Conservation (phyloP, 371 early-diverging fungal genomes). For the Rhizomucor miehei region DNA sequence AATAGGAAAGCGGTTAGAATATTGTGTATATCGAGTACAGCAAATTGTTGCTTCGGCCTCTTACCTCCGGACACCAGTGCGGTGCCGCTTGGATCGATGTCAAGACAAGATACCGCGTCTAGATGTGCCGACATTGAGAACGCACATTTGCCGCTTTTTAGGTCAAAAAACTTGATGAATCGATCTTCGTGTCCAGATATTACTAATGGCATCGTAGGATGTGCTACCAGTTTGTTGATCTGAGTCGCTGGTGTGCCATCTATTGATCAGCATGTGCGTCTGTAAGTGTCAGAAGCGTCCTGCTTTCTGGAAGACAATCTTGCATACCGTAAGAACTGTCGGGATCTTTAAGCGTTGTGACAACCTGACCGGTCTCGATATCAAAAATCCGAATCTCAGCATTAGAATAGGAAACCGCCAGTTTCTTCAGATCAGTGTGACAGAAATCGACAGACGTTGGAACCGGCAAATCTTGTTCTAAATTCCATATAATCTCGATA, state of each 20-base stretch:
- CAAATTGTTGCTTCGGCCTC: conserved; percentile 7
- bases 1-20: not conserved
- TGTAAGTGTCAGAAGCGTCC: no score
- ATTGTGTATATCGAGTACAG: not conserved
- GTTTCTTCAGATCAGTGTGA: conserved; percentile 52
- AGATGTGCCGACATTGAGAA: conserved; percentile 68
- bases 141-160: conserved; percentile 53
- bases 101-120: conserved; percentile 68
- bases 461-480: conserved; percentile 15
- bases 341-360: conserved; percentile 52
- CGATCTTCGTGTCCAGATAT: conserved; percentile 82
- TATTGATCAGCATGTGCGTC: conserved; percentile 13
- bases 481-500: not conserved
- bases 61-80: conserved; percentile 74
- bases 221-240: conserved; percentile 73
- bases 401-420: conserved; percentile 70
- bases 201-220: conserved; percentile 72
- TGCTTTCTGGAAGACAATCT: not conserved
- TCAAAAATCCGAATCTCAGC: conserved; percentile 69
- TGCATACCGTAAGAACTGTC: conserved; percentile 60
- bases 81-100: conserved; percentile 67
- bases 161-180: conserved; percentile 75
- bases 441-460: conserved; percentile 77
- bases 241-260: conserved; percentile 70
- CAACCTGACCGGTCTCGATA: conserved; percentile 70